Conservation (phyloP, 2,329 filamentous ascomycete genomes). For the Alternaria metachromatica region DNA sequence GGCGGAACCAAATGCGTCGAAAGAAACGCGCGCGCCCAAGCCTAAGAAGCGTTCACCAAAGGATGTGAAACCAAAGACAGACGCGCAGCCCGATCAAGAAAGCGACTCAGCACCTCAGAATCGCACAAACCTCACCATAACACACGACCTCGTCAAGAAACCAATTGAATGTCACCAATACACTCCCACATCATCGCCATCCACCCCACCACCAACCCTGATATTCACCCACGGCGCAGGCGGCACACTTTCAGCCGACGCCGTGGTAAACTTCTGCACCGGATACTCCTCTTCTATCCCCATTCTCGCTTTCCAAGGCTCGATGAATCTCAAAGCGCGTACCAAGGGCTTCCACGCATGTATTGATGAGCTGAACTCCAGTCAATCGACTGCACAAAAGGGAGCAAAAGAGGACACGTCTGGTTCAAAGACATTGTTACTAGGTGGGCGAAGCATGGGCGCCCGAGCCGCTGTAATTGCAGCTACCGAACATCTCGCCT, state of each 20-base stretch:
- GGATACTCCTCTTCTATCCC: conserved; percentile 36
- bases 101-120: neutral
- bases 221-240: conserved; percentile 57
- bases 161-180: conserved; percentile 32
- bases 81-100: neutral
- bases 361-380: conserved; percentile 26
- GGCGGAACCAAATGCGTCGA: too few species aligned
- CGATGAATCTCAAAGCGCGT: conserved; percentile 50
- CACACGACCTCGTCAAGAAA: conserved; percentile 23
- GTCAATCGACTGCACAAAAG: neutral
- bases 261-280: conserved; percentile 49
- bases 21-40: too few species aligned
- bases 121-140: conserved; percentile 15
- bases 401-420: too few species aligned
- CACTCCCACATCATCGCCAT: neutral
- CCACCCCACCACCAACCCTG: conserved; percentile 17
- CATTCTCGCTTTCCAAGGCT: conserved; percentile 50
- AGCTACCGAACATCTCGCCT: conserved; percentile 8
- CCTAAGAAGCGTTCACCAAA: too few species aligned
- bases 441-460: conserved; percentile 55
- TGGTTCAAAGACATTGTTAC: conserved; percentile 3
- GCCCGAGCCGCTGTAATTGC: conserved; percentile 52
- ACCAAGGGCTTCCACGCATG: conserved; percentile 49
- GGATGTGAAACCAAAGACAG: neutral
- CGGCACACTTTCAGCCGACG: conserved; percentile 49